Conservation (phyloP, 257 asterid genomes). For the Dorcoceras hygrometricum region DNA sequence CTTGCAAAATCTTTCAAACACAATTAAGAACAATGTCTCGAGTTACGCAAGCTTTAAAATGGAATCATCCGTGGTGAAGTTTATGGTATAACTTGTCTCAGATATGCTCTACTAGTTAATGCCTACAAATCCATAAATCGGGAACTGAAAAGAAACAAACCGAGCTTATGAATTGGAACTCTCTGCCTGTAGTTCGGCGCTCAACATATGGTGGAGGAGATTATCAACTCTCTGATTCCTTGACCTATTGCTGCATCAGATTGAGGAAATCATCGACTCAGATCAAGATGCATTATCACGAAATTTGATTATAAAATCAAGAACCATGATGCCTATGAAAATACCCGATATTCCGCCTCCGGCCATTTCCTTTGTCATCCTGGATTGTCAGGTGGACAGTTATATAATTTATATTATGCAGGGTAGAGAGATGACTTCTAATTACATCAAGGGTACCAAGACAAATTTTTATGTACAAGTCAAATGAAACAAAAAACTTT, state of each 20-base stretch:
- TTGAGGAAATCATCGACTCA: slow-evolving; percentile 3
- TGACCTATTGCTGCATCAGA: slow-evolving; percentile 54
- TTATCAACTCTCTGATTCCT: slow-evolving; percentile 78
- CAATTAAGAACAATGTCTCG: neutral
- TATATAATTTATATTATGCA: neutral
- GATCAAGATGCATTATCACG: slow-evolving; percentile 7
- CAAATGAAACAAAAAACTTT: neutral
- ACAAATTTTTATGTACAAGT: neutral
- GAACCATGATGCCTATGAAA: slow-evolving; percentile 22
- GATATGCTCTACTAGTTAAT: neutral
- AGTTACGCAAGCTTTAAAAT: neutral
- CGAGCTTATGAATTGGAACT: slow-evolving; percentile 35
- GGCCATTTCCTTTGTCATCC: slow-evolving; percentile 42
- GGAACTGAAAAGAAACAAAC: neutral
- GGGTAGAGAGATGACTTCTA: neutral
- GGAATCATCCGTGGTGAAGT: neutral
- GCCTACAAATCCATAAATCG: neutral
- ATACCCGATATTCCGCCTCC: slow-evolving; percentile 64
- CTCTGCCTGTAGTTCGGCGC: slow-evolving; percentile 60
- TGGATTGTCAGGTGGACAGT: slow-evolving; percentile 29
- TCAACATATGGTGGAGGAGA: slow-evolving; percentile 95
- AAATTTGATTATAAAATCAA: neutral
- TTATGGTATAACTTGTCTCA: neutral
- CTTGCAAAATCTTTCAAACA: neutral
- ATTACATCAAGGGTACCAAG: neutral